These are phyloP conservation scores for Teratosphaeria zuluensis DNA, from an alignment of 2,329 filamentous ascomycete genomes.

Conservation along the genomic window DNA sequence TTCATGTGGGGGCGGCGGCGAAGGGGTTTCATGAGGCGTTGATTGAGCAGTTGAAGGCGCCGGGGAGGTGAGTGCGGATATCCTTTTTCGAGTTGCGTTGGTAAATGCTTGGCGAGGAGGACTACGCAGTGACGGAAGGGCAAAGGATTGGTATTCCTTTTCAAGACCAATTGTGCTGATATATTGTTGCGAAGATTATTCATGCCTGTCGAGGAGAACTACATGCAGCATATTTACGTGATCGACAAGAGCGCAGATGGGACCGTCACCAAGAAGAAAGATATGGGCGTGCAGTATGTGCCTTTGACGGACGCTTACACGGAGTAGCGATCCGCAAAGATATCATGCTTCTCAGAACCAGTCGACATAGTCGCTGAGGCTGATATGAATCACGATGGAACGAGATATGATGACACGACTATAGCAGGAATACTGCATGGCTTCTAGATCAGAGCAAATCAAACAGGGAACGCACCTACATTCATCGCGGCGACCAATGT, in stretches of 20 bases:
- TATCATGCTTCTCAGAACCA: no score
- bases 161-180: no score
- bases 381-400: neutral
- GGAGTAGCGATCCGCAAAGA: neutral
- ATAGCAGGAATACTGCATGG: no score
- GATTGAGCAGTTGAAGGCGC: slow-evolving; percentile 65
- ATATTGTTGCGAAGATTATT: slow-evolving; percentile 53
- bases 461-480: no score
- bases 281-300: slow-evolving; percentile 68
- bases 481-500: no score
- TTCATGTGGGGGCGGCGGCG: slow-evolving; percentile 88
- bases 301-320: slow-evolving; percentile 61
- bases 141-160: no score
- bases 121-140: no score
- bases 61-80: slow-evolving; percentile 48
- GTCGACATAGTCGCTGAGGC: no score
- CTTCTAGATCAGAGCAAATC: no score
- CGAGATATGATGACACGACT: neutral
- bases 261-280: slow-evolving; percentile 47
- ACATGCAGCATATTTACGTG: slow-evolving; percentile 59
- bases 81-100: neutral
- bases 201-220: slow-evolving; percentile 58
- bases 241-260: slow-evolving; percentile 64
- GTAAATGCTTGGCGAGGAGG: no score
- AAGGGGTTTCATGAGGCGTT: slow-evolving; percentile 60